Base-by-base conservation (phyloP, 2,329 filamentous ascomycete species). In the Diaporthe destruens region DNA sequence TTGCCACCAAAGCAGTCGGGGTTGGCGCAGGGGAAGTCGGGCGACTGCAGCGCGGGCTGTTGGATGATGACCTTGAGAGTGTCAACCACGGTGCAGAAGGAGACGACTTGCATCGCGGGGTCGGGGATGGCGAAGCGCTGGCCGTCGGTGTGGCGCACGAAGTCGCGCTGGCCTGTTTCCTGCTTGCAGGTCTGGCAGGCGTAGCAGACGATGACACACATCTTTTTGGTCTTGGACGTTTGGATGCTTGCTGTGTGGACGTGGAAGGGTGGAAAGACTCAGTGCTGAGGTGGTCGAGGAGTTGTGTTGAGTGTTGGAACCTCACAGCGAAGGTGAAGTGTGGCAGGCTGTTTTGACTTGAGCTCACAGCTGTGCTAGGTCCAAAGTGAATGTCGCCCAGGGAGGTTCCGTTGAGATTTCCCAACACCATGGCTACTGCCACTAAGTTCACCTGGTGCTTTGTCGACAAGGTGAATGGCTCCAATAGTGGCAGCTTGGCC, bases 81-180 rank as follows among this genome's bases (percentile, higher is more conserved):
- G 20, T 29, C 4, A 2, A 34, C 59, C 34, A 36, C 44, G 20
- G 20, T 49, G 44, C 44, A 49, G 44, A 49, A 49, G 44, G 44
- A 1, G 20, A 65, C 29, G 47, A 49, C 42, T 51, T 20, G 25
- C 44, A 49, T 49, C 20, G 20, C 7, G 9, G 42, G 29, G 25
- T 65, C 29, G 44, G 61, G 61, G 14, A 65, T 65, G 32, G 29
- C 5, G 34, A 53, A 65, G 20, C 56, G 47, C 3, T 63, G 68
- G 1, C 68, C 68, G 20, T 44, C 25, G 5, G 18, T 54, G 20
- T 71, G 68, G 18, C 34, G 36, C 18, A 71, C 7, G 12, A 65
- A 54, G 56, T 71, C 56, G 4, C 68, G 56, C 25, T 65, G 56
- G 18, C 68, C 68, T 9, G 68, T 71, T 6, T 29, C 23, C 47